Evolutionary conservation across 2,329 filamentous ascomycete species (phyloP), one percentile per base, ranked within the genome.

Genomic region (Fusarium torulosum): DNA sequence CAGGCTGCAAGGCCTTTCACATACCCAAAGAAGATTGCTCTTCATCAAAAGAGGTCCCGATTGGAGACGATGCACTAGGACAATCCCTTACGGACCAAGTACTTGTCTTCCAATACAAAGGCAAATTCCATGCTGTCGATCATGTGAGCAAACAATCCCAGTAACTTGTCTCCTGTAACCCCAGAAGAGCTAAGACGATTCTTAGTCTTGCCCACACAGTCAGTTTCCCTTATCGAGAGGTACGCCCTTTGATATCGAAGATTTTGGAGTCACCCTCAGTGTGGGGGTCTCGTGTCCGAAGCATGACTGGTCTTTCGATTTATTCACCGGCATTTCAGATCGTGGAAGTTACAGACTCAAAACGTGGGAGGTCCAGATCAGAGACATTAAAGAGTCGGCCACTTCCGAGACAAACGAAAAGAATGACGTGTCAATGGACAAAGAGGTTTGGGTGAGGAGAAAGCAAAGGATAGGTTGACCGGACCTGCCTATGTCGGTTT

Each of bases 271-370:
- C 4, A 80, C 84, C 6, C 75, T 90, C 8, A 90, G 87, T 54
- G 83, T 87, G 0, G 90, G 89, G 0, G 78, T 92, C 5, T 85
- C 83, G 0, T 92, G 90, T 74, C 88, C 89, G 0, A 91, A 91
- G 65, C 90, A 92, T 63, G 86, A 82, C 6, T 92, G 90, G 90
- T 89, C 88, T 0, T 92, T 92, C 75, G 90, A 92, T 72, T 70
- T 92, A 4, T 85, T 87, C 52, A 86, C 89, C 0, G 90, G 90
- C 0, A 80, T 80, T 69, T 83, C 83, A 1, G 90, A 92, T 73
- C 83, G 88, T 0, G 88, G 85, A 1, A 85, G 77, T 44, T 92
- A 92, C 72, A 84, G 79, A 60, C 78, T 92, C 11, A 83, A 83
- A 21, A 77, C 89, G 0, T 91, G 89, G 88, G 89, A 91, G 66